A percentile compares a stretch with the other conserved stretches of the same genome.
These are phyloP conservation scores for Wickerhamiella sorbophila DNA, from an alignment of 805 yeast species.

Conservation along the genomic window DNA sequence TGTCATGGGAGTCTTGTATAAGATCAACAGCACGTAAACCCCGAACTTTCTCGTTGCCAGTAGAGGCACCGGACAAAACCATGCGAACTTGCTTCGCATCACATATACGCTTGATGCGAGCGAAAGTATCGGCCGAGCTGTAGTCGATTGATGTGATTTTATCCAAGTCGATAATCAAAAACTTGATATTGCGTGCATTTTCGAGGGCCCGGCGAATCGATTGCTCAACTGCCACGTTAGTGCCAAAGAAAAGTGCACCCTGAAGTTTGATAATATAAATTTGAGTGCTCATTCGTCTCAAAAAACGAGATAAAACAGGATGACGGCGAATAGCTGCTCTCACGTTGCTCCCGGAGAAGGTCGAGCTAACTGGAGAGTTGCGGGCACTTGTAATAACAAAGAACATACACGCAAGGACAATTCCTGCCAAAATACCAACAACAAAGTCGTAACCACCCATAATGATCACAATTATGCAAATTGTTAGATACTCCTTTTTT, in stretches of 20 bases:
- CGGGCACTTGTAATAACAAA: constrained; percentile 88
- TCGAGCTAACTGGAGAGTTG: constrained; percentile 64
- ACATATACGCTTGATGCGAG: constrained; percentile 67
- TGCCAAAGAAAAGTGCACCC: constrained; percentile 87
- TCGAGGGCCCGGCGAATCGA: constrained; percentile 43
- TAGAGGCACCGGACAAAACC: constrained; percentile 63
- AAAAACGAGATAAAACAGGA: constrained; percentile 72
- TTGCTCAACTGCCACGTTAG: constrained; percentile 81
- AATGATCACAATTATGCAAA: constrained; percentile 70
- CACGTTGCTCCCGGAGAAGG: constrained; percentile 77
- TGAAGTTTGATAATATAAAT: constrained; percentile 75
- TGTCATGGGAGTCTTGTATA: constrained; percentile 36
- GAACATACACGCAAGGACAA: constrained; percentile 81
- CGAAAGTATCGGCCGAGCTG: constrained; percentile 91
- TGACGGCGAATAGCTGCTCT: constrained; percentile 87
- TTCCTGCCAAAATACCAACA: constrained; percentile 79
- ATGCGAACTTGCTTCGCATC: constrained; percentile 55
- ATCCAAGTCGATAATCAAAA: constrained; percentile 70
- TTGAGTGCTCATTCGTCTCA: constrained; percentile 78
- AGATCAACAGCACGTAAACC: constrained; percentile 76
- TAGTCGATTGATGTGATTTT: constrained; percentile 71
- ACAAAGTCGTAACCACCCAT: constrained; percentile 97
- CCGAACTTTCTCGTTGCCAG: constrained; percentile 48
- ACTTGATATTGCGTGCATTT: constrained; percentile 51
- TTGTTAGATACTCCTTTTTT: constrained; percentile 69